phyloP scores from a whole-genome alignment of 108 stramenopile genomes.

The Skeletonema tropicum region DNA sequence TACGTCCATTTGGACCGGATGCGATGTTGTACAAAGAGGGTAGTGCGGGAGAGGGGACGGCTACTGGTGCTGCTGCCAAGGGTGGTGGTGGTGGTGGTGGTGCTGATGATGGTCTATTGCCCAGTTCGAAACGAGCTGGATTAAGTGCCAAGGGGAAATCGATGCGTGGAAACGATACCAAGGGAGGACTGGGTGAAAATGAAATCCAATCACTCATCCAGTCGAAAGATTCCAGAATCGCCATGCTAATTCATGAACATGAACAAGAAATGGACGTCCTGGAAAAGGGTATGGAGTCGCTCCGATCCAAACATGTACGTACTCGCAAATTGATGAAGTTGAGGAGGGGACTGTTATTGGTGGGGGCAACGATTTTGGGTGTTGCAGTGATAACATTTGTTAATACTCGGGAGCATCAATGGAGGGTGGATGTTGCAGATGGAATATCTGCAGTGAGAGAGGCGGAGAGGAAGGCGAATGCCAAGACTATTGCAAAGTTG shows the following conservation, averaged over 20 bases:
- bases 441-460: slow-evolving; percentile 15
- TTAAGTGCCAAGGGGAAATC: slow-evolving; percentile 3
- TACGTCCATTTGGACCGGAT: slow-evolving; percentile 29
- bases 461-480: slow-evolving; percentile 13
- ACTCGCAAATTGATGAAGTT: not conserved
- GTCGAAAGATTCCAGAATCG: slow-evolving; percentile 24
- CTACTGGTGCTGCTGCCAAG: not conserved
- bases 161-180: not conserved
- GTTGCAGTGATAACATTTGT: not conserved
- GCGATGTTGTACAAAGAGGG: not conserved
- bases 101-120: not conserved
- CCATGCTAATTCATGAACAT: slow-evolving; percentile 45
- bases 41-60: not conserved
- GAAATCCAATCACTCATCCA: slow-evolving; percentile 19
- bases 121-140: not conserved
- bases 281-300: slow-evolving; percentile 11
- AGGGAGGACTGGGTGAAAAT: slow-evolving; percentile 22
- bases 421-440: not conserved
- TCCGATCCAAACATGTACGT: slow-evolving; percentile 2
- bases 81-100: not conserved
- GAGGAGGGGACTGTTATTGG: not conserved
- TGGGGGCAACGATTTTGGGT: not conserved
- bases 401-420: slow-evolving; percentile 12
- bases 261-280: slow-evolving; percentile 34
- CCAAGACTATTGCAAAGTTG: slow-evolving; percentile 11